Evolutionary conservation across 352 stramenopile genomes (phyloP).

Genomic region (Phytophthora hybrid): DNA sequence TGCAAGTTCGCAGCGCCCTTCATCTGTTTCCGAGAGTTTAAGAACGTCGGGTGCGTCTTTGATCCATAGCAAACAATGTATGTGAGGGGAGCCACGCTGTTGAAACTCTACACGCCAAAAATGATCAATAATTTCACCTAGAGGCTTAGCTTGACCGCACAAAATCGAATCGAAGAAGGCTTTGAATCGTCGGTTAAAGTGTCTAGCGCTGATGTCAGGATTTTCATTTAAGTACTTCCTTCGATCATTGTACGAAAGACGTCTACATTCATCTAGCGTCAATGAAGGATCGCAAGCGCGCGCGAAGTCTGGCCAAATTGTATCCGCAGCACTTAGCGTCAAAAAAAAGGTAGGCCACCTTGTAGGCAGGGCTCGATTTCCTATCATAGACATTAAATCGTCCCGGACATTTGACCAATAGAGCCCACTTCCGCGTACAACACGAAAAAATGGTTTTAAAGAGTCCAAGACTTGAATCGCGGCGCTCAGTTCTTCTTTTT

Average conservation of each 20-base stretch:
- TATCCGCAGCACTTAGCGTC: constrained; percentile 43
- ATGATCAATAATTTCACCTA: constrained; percentile 22
- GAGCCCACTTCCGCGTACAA: constrained; percentile 15
- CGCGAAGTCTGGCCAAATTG: constrained; percentile 40
- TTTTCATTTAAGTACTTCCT: constrained; percentile 10
- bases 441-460: constrained; percentile 22
- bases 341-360: constrained; percentile 33
- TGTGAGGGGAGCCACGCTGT: no score
- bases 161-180: constrained; percentile 25
- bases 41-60: no score
- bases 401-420: constrained; percentile 24
- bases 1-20: constrained; percentile 8
- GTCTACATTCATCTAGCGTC: not conserved
- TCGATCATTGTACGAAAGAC: not conserved
- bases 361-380: constrained; percentile 12
- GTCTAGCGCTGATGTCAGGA: constrained; percentile 22
- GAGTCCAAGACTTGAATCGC: not conserved
- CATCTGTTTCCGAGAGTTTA: constrained; percentile 24
- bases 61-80: no score
- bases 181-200: constrained; percentile 37
- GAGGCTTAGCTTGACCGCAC: not conserved
- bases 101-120: constrained; percentile 1
- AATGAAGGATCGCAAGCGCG: constrained; percentile 19
- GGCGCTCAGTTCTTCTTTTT: not conserved
- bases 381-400: constrained; percentile 31